phyloP scores from a whole-genome alignment of 257 asterid species.

The Schizonepeta tenuifolia region DNA sequence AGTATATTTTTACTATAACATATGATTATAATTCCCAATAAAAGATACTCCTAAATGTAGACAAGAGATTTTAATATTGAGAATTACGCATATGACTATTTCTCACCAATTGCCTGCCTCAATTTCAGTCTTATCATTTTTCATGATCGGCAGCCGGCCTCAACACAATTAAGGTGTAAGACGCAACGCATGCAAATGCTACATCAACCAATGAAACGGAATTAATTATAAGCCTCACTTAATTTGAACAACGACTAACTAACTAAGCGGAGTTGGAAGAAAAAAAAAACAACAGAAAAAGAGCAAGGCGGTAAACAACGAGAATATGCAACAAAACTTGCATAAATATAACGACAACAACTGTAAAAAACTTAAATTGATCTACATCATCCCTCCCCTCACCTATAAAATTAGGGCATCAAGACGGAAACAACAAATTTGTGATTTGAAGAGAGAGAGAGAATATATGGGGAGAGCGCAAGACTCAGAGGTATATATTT shows the following conservation, averaged over 20 bases:
- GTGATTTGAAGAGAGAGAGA: background rate
- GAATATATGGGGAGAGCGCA: constrained; percentile 55
- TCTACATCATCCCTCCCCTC: background rate
- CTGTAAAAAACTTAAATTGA: background rate
- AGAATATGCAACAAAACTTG: background rate
- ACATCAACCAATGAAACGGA: background rate
- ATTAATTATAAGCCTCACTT: background rate
- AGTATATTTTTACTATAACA: too few relatives aligned
- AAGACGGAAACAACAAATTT: background rate
- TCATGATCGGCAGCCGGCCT: constrained; percentile 7
- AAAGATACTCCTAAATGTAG: too few relatives aligned
- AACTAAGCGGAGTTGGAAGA: background rate
- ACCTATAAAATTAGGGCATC: background rate
- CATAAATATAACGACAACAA: background rate
- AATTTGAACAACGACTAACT: background rate
- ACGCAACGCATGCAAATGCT: too few relatives aligned
- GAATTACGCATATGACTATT: too few relatives aligned
- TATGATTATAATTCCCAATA: too few relatives aligned
- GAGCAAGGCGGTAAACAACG: background rate
- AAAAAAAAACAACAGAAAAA: background rate
- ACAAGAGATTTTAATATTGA: too few relatives aligned
- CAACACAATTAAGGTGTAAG: background rate
- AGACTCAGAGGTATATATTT: too few relatives aligned
- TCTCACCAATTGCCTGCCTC: too few relatives aligned
- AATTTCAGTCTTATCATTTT: background rate